Conservation (phyloP, 164 flowering plant genomes). For the Umbellularia californica region DNA sequence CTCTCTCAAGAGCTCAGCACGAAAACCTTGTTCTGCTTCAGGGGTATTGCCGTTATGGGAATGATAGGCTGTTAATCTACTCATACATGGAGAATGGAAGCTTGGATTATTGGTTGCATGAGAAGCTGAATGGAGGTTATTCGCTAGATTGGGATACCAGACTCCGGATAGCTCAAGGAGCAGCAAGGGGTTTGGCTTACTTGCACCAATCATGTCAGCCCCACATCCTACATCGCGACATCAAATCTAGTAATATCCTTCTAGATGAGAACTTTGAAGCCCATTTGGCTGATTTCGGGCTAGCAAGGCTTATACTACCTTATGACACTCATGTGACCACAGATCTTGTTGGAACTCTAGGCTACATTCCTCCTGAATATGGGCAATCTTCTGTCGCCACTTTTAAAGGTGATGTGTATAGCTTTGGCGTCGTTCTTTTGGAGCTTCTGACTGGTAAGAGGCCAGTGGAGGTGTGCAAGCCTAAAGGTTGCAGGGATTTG, state of each 20-base stretch:
- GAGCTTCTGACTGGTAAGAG: conserved; percentile 82
- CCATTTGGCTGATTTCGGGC: conserved; percentile 86
- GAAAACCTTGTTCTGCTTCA: conserved; percentile 70
- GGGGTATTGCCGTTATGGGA: conserved; percentile 56
- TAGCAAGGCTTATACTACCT: conserved; percentile 65
- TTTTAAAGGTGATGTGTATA: conserved; percentile 77
- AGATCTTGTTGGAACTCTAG: conserved; percentile 81
- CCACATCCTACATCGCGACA: conserved; percentile 70
- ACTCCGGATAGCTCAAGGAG: conserved; percentile 63
- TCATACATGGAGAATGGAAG: conserved; percentile 84
- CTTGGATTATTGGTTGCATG: conserved; percentile 89
- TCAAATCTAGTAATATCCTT: conserved; percentile 84
- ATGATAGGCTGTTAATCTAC: conserved; percentile 61
- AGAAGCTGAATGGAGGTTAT: conserved; percentile 53
- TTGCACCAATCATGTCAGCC: conserved; percentile 75
- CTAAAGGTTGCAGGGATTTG: conserved; percentile 56
- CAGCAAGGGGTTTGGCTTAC: conserved; percentile 67
- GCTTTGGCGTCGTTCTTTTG: conserved; percentile 83
- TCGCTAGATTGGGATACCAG: conserved; percentile 61
- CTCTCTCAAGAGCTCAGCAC: conserved; percentile 75
- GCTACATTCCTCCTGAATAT: conserved; percentile 90
- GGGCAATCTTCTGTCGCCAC: conserved; percentile 68
- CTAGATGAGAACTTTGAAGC: conserved; percentile 68
- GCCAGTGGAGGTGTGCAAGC: conserved; percentile 79
- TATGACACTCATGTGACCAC: conserved; percentile 78